These are phyloP conservation scores for Lumnitzera littorea DNA, from an alignment of 345 rosid species.

Conservation along the genomic window DNA sequence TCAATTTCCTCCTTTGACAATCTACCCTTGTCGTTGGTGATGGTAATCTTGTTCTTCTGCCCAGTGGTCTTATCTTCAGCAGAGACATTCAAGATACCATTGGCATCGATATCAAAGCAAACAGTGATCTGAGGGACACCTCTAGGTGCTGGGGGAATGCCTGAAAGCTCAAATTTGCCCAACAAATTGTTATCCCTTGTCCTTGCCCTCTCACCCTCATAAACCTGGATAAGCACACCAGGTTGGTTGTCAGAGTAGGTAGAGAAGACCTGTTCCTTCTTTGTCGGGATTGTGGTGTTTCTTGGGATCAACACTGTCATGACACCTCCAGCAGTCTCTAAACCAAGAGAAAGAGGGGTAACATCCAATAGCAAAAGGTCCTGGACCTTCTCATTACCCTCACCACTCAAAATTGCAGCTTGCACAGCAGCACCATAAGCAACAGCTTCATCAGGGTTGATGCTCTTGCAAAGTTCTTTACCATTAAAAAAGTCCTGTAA, in stretches of 20 bases:
- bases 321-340: slow-evolving; percentile 15
- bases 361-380: slow-evolving; percentile 35
- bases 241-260: slow-evolving; percentile 24
- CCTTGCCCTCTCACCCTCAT: slow-evolving; percentile 25
- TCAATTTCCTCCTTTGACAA: slow-evolving; percentile 15
- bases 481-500: slow-evolving; percentile 44
- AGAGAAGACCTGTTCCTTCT: slow-evolving; percentile 23
- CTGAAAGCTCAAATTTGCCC: slow-evolving; percentile 28
- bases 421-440: slow-evolving; percentile 51
- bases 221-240: slow-evolving; percentile 25
- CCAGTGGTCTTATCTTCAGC: slow-evolving; percentile 25
- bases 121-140: slow-evolving; percentile 32
- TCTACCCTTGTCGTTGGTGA: slow-evolving; percentile 15
- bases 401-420: slow-evolving; percentile 45
- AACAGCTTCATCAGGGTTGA: slow-evolving; percentile 50
- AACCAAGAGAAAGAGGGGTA: slow-evolving; percentile 34
- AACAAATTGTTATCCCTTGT: slow-evolving; percentile 26
- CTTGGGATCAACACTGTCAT: slow-evolving; percentile 13
- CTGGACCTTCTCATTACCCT: slow-evolving; percentile 41
- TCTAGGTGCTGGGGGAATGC: slow-evolving; percentile 27
- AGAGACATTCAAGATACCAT: slow-evolving; percentile 21
- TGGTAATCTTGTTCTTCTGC: slow-evolving; percentile 14
- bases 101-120: slow-evolving; percentile 25
- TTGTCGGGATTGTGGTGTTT: slow-evolving; percentile 21
- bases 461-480: slow-evolving; percentile 48